Conservation (phyloP, 768 basidiomycete genomes). For the Boletales sp. region DNA sequence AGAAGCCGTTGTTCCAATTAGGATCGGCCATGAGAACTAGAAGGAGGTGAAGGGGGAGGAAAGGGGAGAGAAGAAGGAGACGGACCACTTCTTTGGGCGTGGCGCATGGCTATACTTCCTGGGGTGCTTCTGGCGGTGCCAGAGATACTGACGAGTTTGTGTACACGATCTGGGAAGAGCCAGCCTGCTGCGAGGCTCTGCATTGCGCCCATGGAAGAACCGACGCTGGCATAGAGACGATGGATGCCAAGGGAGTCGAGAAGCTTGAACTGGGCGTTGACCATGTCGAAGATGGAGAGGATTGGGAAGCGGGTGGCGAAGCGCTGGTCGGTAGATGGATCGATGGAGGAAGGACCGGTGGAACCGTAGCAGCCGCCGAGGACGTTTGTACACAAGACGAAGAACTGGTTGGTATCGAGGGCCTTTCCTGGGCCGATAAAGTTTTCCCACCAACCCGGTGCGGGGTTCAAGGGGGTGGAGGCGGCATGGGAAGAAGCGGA, state of each 20-base stretch:
- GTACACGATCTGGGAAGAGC: conserved; percentile 84
- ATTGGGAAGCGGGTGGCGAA: conserved; percentile 94
- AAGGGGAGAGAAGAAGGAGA: background rate
- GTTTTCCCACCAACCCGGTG: conserved; percentile 97
- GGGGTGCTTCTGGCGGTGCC: conserved; percentile 92
- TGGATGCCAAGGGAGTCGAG: conserved; percentile 82
- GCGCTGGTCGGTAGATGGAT: conserved; percentile 60
- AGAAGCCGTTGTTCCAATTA: conserved; percentile 99
- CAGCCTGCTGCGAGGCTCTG: conserved; percentile 95
- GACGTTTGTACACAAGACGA: conserved; percentile 94
- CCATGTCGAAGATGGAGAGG: conserved; percentile 95
- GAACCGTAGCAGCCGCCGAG: conserved; percentile 97
- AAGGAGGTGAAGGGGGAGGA: conserved; percentile 1
- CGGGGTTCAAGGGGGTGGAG: conserved; percentile 67
- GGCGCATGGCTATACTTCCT: conserved; percentile 91
- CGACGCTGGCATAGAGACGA: conserved; percentile 89
- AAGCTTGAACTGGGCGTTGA: conserved; percentile 83
- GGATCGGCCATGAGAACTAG: conserved; percentile 98
- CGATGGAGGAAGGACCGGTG: conserved; percentile 86
- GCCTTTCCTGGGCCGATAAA: conserved; percentile 96
- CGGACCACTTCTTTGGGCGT: conserved; percentile 90
- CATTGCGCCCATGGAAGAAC: conserved; percentile 97
- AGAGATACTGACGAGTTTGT: conserved; percentile 89
- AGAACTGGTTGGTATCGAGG: conserved; percentile 89
- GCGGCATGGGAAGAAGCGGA: conserved; percentile 96